A percentile compares a stretch with the other conserved stretches of the same genome.
Conservation (phyloP, 1,284 basidiomycete species). For the Acaromyces ingoldii region DNA sequence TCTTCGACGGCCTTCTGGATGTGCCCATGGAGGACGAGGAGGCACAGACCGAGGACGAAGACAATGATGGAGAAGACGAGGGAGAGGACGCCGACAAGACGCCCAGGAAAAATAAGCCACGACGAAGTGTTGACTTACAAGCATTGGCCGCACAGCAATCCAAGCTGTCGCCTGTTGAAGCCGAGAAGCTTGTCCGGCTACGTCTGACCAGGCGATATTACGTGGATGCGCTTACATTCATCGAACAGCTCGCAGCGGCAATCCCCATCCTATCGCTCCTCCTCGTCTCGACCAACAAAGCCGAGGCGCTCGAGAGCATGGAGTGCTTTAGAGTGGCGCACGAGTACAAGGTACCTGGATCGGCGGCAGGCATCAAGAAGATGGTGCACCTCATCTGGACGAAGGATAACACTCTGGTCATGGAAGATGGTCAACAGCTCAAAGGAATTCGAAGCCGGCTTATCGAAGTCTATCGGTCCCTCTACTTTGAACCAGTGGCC, state of each 20-base stretch:
- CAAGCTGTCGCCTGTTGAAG: constrained; percentile 36
- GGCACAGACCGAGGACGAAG: constrained; percentile 52
- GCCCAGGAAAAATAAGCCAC: constrained; percentile 1
- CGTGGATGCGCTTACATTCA: constrained; percentile 78
- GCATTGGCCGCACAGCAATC: constrained; percentile 35
- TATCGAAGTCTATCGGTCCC: constrained; percentile 78
- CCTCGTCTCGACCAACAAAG: constrained; percentile 82
- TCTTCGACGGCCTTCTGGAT: constrained; percentile 36
- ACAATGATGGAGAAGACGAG: constrained; percentile 39
- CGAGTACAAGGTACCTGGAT: constrained; percentile 72
- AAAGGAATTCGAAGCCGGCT: constrained; percentile 82
- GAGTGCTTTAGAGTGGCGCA: constrained; percentile 84
- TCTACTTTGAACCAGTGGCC: constrained; percentile 69
- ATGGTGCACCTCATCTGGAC: constrained; percentile 98
- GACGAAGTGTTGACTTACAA: constrained; percentile 21
- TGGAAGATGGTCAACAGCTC: constrained; percentile 63
- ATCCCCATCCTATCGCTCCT: constrained; percentile 72
- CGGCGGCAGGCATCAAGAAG: constrained; percentile 69
- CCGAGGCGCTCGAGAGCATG: constrained; percentile 90
- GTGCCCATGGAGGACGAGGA: constrained; percentile 38
- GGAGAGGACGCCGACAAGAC: constrained; percentile 40
- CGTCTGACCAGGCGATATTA: constrained; percentile 83
- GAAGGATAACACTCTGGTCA: constrained; percentile 82
- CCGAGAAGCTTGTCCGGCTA: constrained; percentile 59
- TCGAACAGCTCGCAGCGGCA: constrained; percentile 72